phyloP scores from a whole-genome alignment of 352 stramenopile genomes.

The Thalassiosira oceanica region DNA sequence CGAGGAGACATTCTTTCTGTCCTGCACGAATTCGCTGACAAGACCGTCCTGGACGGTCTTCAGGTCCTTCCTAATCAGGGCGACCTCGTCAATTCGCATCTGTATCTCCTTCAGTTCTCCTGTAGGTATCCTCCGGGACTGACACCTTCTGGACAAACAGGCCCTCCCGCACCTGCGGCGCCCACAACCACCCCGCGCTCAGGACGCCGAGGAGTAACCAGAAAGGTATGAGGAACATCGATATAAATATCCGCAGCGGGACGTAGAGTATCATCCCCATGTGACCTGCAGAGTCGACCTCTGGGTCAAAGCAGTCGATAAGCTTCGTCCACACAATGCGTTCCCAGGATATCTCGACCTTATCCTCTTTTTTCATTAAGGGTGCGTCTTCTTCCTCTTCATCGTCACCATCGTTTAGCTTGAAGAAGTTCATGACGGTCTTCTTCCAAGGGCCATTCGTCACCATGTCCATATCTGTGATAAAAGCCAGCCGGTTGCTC shows the following conservation, averaged over 20 bases:
- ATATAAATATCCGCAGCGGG: conserved; percentile 43
- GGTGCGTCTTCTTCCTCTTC: conserved; percentile 12
- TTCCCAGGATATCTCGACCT: conserved; percentile 26
- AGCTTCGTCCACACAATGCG: conserved; percentile 47
- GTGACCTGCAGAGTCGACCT: conserved; percentile 10
- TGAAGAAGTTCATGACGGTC: conserved; percentile 26
- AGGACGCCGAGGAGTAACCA: conserved; percentile 68
- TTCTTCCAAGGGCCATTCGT: conserved; percentile 61
- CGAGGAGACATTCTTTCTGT: conserved; percentile 21
- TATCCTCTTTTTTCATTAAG: conserved; percentile 1
- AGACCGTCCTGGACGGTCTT: conserved; percentile 11
- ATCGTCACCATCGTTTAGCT: conserved; percentile 8
- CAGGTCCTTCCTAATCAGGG: conserved; percentile 14
- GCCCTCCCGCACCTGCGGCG: conserved; percentile 70
- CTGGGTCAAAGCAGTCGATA: conserved; percentile 38
- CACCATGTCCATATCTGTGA: conserved; percentile 73
- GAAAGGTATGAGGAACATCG: conserved; percentile 62
- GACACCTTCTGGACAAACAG: conserved; percentile 68
- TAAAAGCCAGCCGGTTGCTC: conserved; percentile 74
- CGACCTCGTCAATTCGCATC: conserved; percentile 22
- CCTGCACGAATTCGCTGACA: conserved; percentile 23
- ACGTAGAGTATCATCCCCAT: conserved; percentile 27
- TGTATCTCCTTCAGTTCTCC: conserved; percentile 10
- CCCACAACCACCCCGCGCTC: conserved; percentile 65
- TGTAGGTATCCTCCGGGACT: conserved; percentile 24